A percentile compares a stretch with the other conserved stretches of the same genome.
Conservation (phyloP, 805 yeast species). For the Ogataea pilisensis region DNA sequence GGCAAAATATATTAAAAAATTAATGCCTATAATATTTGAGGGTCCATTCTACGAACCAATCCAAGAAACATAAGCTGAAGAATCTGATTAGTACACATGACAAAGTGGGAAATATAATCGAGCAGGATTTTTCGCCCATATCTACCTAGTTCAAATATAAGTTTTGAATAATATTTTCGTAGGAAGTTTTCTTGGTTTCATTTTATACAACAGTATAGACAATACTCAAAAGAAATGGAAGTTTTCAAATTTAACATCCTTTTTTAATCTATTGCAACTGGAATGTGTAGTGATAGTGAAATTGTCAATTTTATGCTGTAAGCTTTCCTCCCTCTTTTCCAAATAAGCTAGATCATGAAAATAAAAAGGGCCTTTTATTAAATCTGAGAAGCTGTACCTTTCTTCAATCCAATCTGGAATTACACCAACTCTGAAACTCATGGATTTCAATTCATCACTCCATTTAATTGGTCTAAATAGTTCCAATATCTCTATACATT, state of each 20-base stretch:
- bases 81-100: no score
- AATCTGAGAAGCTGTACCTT: neutral
- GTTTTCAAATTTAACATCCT: neutral
- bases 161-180: no score
- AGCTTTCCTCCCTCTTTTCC: neutral
- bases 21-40: no score
- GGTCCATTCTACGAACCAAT: no score
- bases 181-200: no score
- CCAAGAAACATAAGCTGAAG: no score
- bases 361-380: neutral
- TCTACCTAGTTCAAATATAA: no score
- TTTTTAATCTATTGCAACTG: neutral
- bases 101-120: no score
- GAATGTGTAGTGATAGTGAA: neutral
- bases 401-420: neutral
- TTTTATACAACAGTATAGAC: no score
- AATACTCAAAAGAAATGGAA: neutral
- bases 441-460: neutral
- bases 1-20: no score
- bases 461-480: neutral
- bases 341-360: neutral
- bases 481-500: neutral
- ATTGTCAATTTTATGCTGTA: neutral
- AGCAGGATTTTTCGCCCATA: no score
- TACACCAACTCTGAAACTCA: neutral